Base-by-base conservation (phyloP, 1,284 basidiomycete species). In the Ceratorhiza oryzae-sativae region DNA sequence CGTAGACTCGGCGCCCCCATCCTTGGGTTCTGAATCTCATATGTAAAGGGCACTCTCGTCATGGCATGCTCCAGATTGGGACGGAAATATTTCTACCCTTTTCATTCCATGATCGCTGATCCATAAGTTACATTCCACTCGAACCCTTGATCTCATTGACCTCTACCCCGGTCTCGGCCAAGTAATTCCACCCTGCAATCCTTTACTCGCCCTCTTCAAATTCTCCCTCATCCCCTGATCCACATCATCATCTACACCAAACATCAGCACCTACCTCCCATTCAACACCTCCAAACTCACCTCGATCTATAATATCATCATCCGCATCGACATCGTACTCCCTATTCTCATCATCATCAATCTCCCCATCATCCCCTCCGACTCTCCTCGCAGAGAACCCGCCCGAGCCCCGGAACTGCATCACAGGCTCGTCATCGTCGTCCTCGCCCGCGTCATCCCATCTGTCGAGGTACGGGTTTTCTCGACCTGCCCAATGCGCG, bases 381-480 rank as follows among this genome's bases (percentile, higher is more conserved):
- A 49, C 25, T 32, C 48, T 49, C 30, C 48, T 65, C 1, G 41
- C n/a, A 20, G 46, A 46, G 27, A 53, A 49, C 13, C 48, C 48
- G 5, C 62, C 34, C 48, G 32, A 15, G 3, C 62, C 62, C 25
- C 62, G 62, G 48, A 65, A 65, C 30, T 65, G 45, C 30, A 65
- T 65, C 4, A 65, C 62, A 20, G 62, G 62, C n/a, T 90, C 90
- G 30, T 83, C 84, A 62, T 89, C 86, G 27, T 87, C 87, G 30
- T 85, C 89, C 10, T 88, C 88, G 2, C 87, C 86, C 1, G 86
- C 87, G 3, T 87, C 85, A 77, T 86, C 84, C 86, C 89, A 90
- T 59, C 80, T 81, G 77, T 89, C 58, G 58, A 71, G 49, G 82
- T 77, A n/a, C 84, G 84, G 34, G 81, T 84, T 49, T 80, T 81